These are phyloP conservation scores for Xylariaceae sp. DNA, from an alignment of 2,329 filamentous ascomycete genomes.

Conservation along the genomic window DNA sequence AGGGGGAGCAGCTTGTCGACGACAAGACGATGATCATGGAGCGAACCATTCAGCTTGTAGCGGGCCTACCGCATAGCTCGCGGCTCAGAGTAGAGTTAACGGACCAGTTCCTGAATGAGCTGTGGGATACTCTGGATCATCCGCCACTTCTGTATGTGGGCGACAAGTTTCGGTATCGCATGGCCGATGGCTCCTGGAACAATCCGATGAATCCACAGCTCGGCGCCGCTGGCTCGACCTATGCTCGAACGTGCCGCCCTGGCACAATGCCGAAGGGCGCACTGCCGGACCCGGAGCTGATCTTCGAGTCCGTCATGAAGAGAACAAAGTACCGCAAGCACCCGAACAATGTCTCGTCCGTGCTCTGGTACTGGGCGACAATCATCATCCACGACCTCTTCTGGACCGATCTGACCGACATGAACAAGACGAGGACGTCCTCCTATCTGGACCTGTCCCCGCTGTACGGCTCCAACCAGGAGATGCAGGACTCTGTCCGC, in stretches of 20 bases:
- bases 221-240: conserved; percentile 59
- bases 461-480: conserved; percentile 62
- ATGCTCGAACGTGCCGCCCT: conserved; percentile 46
- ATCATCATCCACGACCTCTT: conserved; percentile 70
- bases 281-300: conserved; percentile 56
- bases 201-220: conserved; percentile 59
- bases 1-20: conserved; percentile 50
- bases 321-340: conserved; percentile 46
- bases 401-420: conserved; percentile 57
- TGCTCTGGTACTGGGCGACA: conserved; percentile 67
- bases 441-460: conserved; percentile 66
- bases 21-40: conserved; percentile 77
- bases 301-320: conserved; percentile 58
- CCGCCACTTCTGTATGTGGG: conserved; percentile 61
- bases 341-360: conserved; percentile 64
- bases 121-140: conserved; percentile 67
- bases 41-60: conserved; percentile 61
- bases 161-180: conserved; percentile 56
- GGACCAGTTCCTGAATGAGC: conserved; percentile 57
- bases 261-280: conserved; percentile 47
- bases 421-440: conserved; percentile 49
- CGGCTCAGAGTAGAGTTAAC: conserved; percentile 56
- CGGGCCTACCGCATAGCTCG: conserved; percentile 55
- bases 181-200: conserved; percentile 64
- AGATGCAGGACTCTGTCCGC: conserved; percentile 58